Evolutionary conservation across 352 stramenopile species (phyloP).

Genomic region (Phytopythium cucurbitacearum): DNA sequence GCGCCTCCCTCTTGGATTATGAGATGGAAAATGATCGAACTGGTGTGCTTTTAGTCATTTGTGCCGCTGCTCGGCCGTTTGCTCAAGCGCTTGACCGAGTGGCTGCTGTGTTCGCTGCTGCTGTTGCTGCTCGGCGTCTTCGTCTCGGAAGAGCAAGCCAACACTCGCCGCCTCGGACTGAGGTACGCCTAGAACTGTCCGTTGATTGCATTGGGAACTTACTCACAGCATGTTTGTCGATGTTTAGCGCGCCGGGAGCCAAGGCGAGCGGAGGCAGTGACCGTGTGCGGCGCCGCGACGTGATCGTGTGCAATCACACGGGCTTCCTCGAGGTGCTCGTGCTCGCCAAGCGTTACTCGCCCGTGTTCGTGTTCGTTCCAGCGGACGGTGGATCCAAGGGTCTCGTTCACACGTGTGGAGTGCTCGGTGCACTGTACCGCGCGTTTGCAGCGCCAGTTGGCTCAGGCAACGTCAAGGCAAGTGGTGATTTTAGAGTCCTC

Average conservation of each 20-base stretch:
- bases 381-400: slow-evolving; percentile 47
- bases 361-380: slow-evolving; percentile 65
- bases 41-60: slow-evolving; percentile 15
- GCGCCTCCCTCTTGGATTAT: background rate
- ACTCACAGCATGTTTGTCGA: no score
- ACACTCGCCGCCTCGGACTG: slow-evolving; percentile 69
- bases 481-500: slow-evolving; percentile 3
- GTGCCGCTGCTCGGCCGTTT: slow-evolving; percentile 66
- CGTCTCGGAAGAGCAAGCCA: slow-evolving; percentile 60
- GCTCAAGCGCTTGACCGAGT: slow-evolving; percentile 65
- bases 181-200: slow-evolving; percentile 17
- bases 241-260: slow-evolving; percentile 12
- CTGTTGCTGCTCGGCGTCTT: slow-evolving; percentile 66
- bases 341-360: slow-evolving; percentile 72
- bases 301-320: slow-evolving; percentile 83
- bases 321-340: slow-evolving; percentile 80
- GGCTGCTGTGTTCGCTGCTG: slow-evolving; percentile 65
- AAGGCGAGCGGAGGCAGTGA: slow-evolving; percentile 21
- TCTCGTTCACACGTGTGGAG: slow-evolving; percentile 56
- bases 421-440: slow-evolving; percentile 64
- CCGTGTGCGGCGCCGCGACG: slow-evolving; percentile 41
- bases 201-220: background rate
- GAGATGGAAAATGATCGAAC: background rate
- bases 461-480: slow-evolving; percentile 28
- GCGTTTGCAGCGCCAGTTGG: slow-evolving; percentile 43